Conservation (phyloP, 2,329 filamentous ascomycete species). For the Helotiales sp. region DNA sequence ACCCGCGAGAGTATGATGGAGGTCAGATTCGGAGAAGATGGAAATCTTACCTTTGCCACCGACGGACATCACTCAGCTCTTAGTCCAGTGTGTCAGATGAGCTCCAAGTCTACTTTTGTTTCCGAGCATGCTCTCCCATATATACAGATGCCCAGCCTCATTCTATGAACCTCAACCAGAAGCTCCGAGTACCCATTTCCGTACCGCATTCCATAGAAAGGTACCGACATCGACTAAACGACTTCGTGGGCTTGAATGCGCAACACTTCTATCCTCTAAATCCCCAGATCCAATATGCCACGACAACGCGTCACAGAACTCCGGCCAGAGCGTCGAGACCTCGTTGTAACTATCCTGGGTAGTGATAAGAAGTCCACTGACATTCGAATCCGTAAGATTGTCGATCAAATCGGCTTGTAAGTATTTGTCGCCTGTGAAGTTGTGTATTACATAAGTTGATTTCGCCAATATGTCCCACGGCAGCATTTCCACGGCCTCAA, state of each 20-base stretch:
- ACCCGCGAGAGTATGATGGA: neutral
- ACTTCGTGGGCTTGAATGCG: neutral
- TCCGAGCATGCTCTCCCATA: neutral
- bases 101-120: neutral
- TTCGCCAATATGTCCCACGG: constrained; percentile 10
- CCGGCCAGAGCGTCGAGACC: constrained; percentile 19
- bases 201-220: no score
- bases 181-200: neutral
- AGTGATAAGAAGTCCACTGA: constrained; percentile 22
- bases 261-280: neutral
- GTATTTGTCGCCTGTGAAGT: constrained; percentile 14
- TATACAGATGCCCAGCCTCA: neutral
- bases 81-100: neutral
- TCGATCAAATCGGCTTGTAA: constrained; percentile 20
- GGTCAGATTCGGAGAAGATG: neutral
- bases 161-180: neutral
- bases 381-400: constrained; percentile 18
- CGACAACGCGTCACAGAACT: constrained; percentile 13
- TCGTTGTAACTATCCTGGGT: constrained; percentile 22
- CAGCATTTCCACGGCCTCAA: constrained; percentile 8
- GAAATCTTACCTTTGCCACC: neutral
- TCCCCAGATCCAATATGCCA: constrained; percentile 4
- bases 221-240: neutral
- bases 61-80: neutral
- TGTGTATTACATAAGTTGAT: constrained; percentile 24